Evolutionary conservation across 208 protist species (phyloP), one percentile per base, ranked within the genome.

Genomic region (Leishmania major): DNA sequence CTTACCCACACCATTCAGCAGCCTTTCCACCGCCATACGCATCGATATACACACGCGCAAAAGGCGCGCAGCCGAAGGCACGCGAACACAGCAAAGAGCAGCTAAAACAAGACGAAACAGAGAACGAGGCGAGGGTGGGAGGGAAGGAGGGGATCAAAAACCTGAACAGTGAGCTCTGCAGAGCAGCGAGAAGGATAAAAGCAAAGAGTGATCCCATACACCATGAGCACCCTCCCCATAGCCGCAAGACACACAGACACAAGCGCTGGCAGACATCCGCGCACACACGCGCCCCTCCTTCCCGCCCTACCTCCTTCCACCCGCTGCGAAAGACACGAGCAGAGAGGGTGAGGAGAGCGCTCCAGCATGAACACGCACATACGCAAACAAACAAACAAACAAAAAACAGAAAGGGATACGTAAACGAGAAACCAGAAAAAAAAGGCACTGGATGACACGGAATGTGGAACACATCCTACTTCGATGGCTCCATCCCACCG

Each of bases 321-420:
- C 25, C 57, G 7, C 31, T 69, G 5, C 5, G 3, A 40, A 31
- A 19, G 31, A 40, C 57, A 62, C 1, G 4, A 69, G 31, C 62
- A 69, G 31, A 69, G 31, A 15, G 6, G 31, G 31, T 43, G 62
- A 17, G 31, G 31, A 6, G 22, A 69, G 62, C 2, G 31, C 31
- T 69, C 17, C 57, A 31, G 43, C 28, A 69, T 4, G 3, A 25
- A 19, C 28, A 40, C 62, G 62, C 31, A 7, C 31, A 40, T 8
- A 40, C 6, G 1, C 62, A 15, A 0, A 0, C 0, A 37, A 8
- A 5, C 62, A 15, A 0, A 0, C 0, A 37, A 8, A 15, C 0
- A 19, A 43, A 43, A 62, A n/a, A 6, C 28, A 25, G 62, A 40
- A 69, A 19, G 31, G 25, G 13, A 69, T 40, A 31, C 62, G 13